phyloP scores from a whole-genome alignment of 768 basidiomycete species.

The Mrakia blollopis region DNA sequence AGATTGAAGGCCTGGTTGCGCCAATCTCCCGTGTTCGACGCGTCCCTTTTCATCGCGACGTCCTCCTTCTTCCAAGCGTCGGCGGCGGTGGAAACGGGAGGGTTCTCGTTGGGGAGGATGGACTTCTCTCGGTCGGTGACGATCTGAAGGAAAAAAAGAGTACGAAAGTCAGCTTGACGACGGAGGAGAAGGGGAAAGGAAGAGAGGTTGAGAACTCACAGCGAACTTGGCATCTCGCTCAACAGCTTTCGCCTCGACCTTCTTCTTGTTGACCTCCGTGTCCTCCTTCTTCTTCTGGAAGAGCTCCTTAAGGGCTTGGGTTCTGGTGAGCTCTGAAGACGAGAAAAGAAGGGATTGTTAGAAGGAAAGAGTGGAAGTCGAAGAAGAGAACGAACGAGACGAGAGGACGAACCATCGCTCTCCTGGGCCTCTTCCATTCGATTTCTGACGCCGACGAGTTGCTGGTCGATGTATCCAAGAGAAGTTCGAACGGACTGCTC shows the following conservation, averaged over 20 bases:
- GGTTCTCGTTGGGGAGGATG: not conserved
- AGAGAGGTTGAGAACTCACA: slow-evolving; percentile 1
- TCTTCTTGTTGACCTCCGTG: slow-evolving; percentile 49
- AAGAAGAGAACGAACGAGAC: not conserved
- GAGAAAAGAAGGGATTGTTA: not conserved
- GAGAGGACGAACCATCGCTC: slow-evolving; percentile 43
- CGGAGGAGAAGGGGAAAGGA: not conserved
- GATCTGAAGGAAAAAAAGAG: not conserved
- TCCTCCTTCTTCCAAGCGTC: no score
- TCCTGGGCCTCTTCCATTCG: slow-evolving; percentile 55
- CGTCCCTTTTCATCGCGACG: not conserved
- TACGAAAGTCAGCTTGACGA: not conserved
- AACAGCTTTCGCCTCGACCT: slow-evolving; percentile 40
- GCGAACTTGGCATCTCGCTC: slow-evolving; percentile 29
- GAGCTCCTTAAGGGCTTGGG: slow-evolving; percentile 60
- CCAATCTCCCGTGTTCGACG: slow-evolving; percentile 10
- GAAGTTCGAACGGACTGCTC: slow-evolving; percentile 68
- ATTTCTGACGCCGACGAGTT: slow-evolving; percentile 70
- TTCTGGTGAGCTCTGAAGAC: slow-evolving; percentile 39
- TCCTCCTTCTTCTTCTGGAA: slow-evolving; percentile 54
- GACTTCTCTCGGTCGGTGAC: not conserved
- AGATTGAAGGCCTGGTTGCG: slow-evolving; percentile 1
- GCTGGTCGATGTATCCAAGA: slow-evolving; percentile 80
- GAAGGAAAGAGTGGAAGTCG: not conserved
- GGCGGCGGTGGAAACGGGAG: not conserved